Evolutionary conservation across 2,329 filamentous ascomycete species (phyloP).

Genomic region (Hypoxylon sp.): DNA sequence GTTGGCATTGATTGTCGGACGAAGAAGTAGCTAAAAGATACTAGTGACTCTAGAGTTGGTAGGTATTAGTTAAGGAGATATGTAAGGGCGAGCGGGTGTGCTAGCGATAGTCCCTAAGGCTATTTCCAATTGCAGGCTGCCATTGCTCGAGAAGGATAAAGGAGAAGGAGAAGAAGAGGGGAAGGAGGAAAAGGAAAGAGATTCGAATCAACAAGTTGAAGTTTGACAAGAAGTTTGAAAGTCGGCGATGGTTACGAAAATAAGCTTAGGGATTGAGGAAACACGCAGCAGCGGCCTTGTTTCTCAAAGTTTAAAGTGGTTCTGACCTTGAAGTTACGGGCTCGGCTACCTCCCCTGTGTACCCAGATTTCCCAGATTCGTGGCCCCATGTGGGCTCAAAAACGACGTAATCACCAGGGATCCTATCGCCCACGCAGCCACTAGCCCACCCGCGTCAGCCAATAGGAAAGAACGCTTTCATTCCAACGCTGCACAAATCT

Average conservation of each 20-base stretch:
- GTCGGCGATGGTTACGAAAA: slow-evolving; percentile 39
- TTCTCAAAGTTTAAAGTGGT: slow-evolving; percentile 40
- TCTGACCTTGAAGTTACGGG: slow-evolving; percentile 21
- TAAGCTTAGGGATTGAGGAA: slow-evolving; percentile 38
- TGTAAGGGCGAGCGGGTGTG: slow-evolving; percentile 32
- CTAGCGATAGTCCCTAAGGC: slow-evolving; percentile 33
- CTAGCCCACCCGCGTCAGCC: slow-evolving; percentile 23
- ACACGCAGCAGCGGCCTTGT: slow-evolving; percentile 37
- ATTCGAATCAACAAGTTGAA: slow-evolving; percentile 37
- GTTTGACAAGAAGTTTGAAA: slow-evolving; percentile 19
- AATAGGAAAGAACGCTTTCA: slow-evolving; percentile 26
- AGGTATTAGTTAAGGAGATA: slow-evolving; percentile 33
- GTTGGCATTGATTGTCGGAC: slow-evolving; percentile 24
- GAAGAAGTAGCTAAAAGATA: slow-evolving; percentile 31
- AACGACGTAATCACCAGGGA: slow-evolving; percentile 46
- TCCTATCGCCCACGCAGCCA: slow-evolving; percentile 26
- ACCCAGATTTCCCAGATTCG: slow-evolving; percentile 37
- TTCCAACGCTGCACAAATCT: slow-evolving; percentile 24
- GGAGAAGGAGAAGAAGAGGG: slow-evolving; percentile 38
- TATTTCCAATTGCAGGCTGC: slow-evolving; percentile 47
- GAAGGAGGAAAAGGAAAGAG: slow-evolving; percentile 41
- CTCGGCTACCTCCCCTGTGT: slow-evolving; percentile 30
- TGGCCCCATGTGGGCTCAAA: slow-evolving; percentile 33
- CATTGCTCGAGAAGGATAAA: slow-evolving; percentile 37
- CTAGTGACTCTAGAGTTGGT: slow-evolving; percentile 30